phyloP scores from a whole-genome alignment of 2,329 filamentous ascomycete genomes.

The Colletotrichum lentis region DNA sequence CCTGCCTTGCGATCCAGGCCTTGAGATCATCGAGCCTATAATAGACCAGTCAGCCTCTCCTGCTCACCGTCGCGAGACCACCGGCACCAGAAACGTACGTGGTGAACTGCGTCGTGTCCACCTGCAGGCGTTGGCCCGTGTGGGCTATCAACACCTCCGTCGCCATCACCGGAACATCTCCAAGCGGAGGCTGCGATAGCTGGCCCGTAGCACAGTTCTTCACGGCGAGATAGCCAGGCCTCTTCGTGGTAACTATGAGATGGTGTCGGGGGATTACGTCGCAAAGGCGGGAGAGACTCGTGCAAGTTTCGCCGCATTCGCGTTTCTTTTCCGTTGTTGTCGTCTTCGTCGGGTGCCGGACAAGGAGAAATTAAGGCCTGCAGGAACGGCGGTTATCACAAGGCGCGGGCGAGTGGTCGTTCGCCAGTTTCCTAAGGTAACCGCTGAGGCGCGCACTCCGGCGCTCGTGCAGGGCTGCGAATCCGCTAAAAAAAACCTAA shows the following conservation, averaged over 20 bases:
- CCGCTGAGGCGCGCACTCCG: conserved; percentile 31
- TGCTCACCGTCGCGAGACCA: conserved; percentile 10
- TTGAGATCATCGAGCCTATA: conserved; percentile 83
- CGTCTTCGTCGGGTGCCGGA: background rate
- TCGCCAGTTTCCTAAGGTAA: conserved; percentile 30
- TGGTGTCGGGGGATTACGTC: background rate
- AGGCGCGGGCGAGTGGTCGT: conserved; percentile 27
- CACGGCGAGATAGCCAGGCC: background rate
- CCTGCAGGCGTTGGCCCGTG: conserved; percentile 84
- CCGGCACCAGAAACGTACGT: conserved; percentile 63
- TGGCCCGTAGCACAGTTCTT: conserved; percentile 20
- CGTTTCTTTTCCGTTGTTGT: conserved; percentile 3
- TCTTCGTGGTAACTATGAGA: background rate
- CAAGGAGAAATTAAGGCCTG: conserved; percentile 4
- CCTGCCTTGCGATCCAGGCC: conserved; percentile 78
- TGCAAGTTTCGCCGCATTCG: background rate
- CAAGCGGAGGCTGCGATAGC: conserved; percentile 37
- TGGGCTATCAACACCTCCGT: conserved; percentile 91
- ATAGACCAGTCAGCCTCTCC: conserved; percentile 23
- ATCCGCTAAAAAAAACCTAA: conserved; percentile 30
- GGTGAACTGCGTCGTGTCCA: conserved; percentile 78
- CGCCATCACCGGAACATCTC: conserved; percentile 76
- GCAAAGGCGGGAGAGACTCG: background rate
- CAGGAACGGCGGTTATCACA: conserved; percentile 18
- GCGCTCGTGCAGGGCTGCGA: conserved; percentile 36